phyloP scores from a whole-genome alignment of 2,329 filamentous ascomycete genomes.

The Pestalotiopsis sp. region DNA sequence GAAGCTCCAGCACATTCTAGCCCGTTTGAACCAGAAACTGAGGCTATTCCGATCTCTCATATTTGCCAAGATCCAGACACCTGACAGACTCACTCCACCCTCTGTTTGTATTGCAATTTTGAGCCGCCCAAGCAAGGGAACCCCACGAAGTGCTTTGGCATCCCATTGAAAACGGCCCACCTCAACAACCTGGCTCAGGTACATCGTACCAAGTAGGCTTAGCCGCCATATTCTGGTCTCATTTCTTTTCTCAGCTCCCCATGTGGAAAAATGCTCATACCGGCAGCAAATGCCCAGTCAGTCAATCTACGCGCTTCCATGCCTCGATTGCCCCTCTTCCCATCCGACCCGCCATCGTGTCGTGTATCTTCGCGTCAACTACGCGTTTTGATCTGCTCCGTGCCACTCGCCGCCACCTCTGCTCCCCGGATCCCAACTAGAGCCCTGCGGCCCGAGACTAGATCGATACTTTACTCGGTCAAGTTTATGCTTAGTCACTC shows the following conservation, averaged over 20 bases:
- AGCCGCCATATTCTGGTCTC: not conserved
- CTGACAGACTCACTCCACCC: not conserved
- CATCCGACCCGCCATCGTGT: not conserved
- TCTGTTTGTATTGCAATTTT: not conserved
- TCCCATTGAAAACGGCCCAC: not conserved
- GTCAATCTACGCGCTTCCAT: conserved; percentile 2
- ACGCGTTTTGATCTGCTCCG: not conserved
- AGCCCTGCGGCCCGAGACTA: not conserved
- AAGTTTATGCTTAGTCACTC: not conserved
- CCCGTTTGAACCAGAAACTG: not conserved
- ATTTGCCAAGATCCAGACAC: not conserved
- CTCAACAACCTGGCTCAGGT: not conserved
- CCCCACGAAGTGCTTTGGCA: not conserved
- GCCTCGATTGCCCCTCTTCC: not conserved
- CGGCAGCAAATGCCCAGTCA: not conserved
- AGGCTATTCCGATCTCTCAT: not conserved
- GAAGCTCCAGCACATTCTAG: not conserved
- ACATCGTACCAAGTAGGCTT: not conserved
- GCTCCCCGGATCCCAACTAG: not conserved
- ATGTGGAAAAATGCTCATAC: not conserved
- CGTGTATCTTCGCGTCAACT: not conserved
- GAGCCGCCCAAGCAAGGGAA: not conserved
- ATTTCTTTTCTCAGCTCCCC: not conserved
- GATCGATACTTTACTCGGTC: not conserved
- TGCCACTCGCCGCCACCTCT: not conserved